These are phyloP conservation scores for Kluyveromyces sp. DNA, from an alignment of 1,139 yeast species.

Conservation along the genomic window DNA sequence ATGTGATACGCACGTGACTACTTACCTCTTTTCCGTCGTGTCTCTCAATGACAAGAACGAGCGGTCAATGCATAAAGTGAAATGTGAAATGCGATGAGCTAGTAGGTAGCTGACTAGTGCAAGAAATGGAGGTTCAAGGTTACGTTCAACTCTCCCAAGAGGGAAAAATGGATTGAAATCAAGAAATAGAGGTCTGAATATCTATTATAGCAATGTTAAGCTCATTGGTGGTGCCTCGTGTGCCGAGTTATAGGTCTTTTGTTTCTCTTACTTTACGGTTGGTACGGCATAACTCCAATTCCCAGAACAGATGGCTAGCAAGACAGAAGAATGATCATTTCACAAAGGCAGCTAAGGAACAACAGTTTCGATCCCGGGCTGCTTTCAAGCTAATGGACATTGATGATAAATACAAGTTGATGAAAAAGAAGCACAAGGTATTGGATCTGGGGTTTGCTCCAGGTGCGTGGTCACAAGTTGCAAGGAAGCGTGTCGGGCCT, in stretches of 20 bases:
- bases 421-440: slow-evolving; percentile 49
- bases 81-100: too few species aligned
- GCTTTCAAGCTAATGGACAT: slow-evolving; percentile 78
- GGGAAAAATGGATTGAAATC: too few species aligned
- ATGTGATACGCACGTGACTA: neutral
- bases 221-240: too few species aligned
- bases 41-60: too few species aligned
- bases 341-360: slow-evolving; percentile 56
- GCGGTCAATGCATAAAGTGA: too few species aligned
- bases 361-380: slow-evolving; percentile 72
- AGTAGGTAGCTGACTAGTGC: too few species aligned
- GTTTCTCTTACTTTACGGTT: neutral
- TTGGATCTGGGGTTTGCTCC: slow-evolving; percentile 93
- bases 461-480: slow-evolving; percentile 91
- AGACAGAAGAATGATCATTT: slow-evolving; percentile 61
- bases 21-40: too few species aligned
- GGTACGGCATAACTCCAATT: slow-evolving; percentile 11
- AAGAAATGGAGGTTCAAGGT: too few species aligned
- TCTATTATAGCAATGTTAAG: too few species aligned
- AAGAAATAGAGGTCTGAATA: too few species aligned
- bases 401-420: slow-evolving; percentile 53
- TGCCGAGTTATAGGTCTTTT: too few species aligned
- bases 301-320: slow-evolving; percentile 62
- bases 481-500: slow-evolving; percentile 49
- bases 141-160: too few species aligned